These are phyloP conservation scores for Fragosphaeria purpurea DNA, from an alignment of 2,329 filamentous ascomycete species.

Conservation along the genomic window DNA sequence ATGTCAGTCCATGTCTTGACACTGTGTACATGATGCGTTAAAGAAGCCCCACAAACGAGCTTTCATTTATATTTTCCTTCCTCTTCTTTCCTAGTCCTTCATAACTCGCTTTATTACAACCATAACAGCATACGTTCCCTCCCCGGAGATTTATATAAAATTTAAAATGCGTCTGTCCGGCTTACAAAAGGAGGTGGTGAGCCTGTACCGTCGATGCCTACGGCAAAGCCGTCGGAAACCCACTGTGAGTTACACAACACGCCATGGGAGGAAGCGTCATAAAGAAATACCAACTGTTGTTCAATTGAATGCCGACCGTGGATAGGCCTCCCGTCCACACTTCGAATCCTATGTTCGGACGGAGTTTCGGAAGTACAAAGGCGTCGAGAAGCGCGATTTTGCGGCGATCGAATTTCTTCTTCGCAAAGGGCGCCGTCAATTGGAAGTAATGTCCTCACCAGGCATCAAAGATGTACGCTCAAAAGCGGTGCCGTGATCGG, in stretches of 20 bases:
- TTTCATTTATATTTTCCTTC: too few species aligned
- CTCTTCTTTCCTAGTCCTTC: too few species aligned
- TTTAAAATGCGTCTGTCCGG: conserved; percentile 56
- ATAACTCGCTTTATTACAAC: too few species aligned
- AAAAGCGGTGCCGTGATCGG: conserved; percentile 1
- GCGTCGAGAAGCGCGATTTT: conserved; percentile 75
- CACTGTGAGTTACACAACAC: conserved; percentile 33
- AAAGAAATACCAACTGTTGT: background rate
- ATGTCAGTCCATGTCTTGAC: too few species aligned
- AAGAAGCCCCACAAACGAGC: too few species aligned
- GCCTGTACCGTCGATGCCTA: conserved; percentile 78
- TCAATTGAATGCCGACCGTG: too few species aligned
- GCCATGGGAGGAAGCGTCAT: background rate
- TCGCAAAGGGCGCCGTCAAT: conserved; percentile 68
- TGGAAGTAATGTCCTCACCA: conserved; percentile 71
- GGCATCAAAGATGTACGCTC: conserved; percentile 66
- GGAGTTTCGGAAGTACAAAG: conserved; percentile 65
- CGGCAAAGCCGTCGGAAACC: conserved; percentile 76
- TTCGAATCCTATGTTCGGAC: conserved; percentile 56
- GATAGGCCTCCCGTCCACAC: conserved; percentile 34
- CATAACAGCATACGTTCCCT: background rate
- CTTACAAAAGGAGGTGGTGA: conserved; percentile 79
- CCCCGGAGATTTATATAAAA: background rate
- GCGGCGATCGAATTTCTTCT: conserved; percentile 74
- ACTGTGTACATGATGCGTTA: too few species aligned